These are phyloP conservation scores for Diplodia scrobiculata DNA, from an alignment of 2,329 filamentous ascomycete species.

Conservation along the genomic window DNA sequence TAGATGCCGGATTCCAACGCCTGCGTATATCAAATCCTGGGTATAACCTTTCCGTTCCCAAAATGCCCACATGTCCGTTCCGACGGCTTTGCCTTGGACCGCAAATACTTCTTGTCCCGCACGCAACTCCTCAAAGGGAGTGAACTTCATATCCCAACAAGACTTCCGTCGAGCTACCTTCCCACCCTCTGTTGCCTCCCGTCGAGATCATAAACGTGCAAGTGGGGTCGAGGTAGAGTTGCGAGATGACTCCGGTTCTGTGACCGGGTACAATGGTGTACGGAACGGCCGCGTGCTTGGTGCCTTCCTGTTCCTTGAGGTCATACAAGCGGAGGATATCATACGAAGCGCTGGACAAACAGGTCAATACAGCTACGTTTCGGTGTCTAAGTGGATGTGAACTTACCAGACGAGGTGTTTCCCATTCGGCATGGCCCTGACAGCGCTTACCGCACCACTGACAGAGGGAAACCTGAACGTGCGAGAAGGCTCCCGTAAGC, in stretches of 20 bases:
- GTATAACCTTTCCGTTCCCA: conserved; percentile 24
- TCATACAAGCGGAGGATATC: conserved; percentile 95
- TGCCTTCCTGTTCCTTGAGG: conserved; percentile 65
- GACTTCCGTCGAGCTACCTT: conserved; percentile 85
- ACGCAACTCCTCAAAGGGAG: neutral
- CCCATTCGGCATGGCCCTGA: conserved; percentile 89
- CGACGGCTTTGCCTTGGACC: neutral
- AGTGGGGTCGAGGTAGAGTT: conserved; percentile 82
- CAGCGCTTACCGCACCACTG: conserved; percentile 83
- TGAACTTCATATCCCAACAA: conserved; percentile 89
- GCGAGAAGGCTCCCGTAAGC: conserved; percentile 72
- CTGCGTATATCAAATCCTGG: conserved; percentile 21
- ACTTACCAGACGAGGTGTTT: conserved; percentile 80
- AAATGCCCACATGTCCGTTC: conserved; percentile 8
- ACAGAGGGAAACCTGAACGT: conserved; percentile 85
- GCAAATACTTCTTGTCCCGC: neutral
- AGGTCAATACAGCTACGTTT: conserved; percentile 26
- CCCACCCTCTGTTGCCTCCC: conserved; percentile 92
- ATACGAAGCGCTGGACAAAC: conserved; percentile 69
- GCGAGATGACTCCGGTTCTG: conserved; percentile 82
- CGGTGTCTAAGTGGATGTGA: neutral
- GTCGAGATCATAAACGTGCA: conserved; percentile 90
- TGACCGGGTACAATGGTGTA: conserved; percentile 96
- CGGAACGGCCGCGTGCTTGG: conserved; percentile 78
- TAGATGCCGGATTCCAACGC: conserved; percentile 20